Percentiles rank a stretch among this genome's conserved stretches.
Evolutionary conservation across 2,329 filamentous ascomycete species (phyloP).

Genomic region (Clonostachys sp.): DNA sequence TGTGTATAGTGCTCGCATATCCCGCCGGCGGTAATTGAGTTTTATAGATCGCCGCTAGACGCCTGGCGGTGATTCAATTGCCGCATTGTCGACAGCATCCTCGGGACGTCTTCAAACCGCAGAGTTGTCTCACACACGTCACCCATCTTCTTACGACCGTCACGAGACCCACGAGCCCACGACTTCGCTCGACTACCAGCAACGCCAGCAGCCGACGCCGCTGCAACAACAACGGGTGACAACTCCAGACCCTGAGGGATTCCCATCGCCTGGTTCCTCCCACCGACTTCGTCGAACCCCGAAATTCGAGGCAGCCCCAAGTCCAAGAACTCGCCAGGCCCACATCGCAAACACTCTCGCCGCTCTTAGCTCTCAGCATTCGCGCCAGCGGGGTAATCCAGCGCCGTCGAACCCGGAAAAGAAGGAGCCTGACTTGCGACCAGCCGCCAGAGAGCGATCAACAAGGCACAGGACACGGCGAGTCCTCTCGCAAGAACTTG

Average conservation of each 20-base stretch:
- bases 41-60: too few relatives aligned
- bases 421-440: too few relatives aligned
- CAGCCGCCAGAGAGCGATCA: too few relatives aligned
- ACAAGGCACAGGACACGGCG: slow-evolving; percentile 14
- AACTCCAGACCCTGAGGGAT: slow-evolving; percentile 31
- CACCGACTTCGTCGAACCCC: slow-evolving; percentile 47
- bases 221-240: slow-evolving; percentile 14
- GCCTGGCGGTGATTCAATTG: slow-evolving; percentile 27
- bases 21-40: too few relatives aligned
- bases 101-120: slow-evolving; percentile 29
- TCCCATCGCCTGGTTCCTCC: slow-evolving; percentile 33
- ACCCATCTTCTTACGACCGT: slow-evolving; percentile 41
- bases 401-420: background rate
- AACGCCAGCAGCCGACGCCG: slow-evolving; percentile 34
- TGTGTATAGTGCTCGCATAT: too few relatives aligned
- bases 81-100: slow-evolving; percentile 43
- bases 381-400: background rate
- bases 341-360: slow-evolving; percentile 42
- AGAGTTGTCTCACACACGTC: slow-evolving; percentile 38
- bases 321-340: slow-evolving; percentile 33
- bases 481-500: slow-evolving; percentile 43
- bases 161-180: slow-evolving; percentile 48
- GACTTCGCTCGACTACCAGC: slow-evolving; percentile 30
- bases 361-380: slow-evolving; percentile 35
- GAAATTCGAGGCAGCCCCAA: slow-evolving; percentile 39